These are phyloP conservation scores for Fragaria iinumae DNA, from an alignment of 306 rosid genomes.

Conservation along the genomic window DNA sequence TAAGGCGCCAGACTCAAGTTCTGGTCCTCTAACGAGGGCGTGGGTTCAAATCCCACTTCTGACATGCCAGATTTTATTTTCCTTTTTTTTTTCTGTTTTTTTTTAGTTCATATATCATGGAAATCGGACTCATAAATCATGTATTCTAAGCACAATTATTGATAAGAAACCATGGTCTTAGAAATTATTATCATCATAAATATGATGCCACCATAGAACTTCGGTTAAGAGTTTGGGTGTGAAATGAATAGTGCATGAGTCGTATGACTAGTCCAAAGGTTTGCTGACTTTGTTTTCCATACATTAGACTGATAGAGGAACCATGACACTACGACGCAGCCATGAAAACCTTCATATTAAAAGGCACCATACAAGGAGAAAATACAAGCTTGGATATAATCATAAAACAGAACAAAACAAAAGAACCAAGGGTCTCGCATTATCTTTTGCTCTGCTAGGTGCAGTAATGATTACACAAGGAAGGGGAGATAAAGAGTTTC, in stretches of 20 bases:
- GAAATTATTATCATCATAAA: too few species aligned
- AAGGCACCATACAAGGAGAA: neutral
- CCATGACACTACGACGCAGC: neutral
- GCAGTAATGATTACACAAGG: neutral
- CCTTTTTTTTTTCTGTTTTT: too few species aligned
- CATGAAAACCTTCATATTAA: neutral
- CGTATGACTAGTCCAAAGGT: neutral
- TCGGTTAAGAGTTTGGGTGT: too few species aligned
- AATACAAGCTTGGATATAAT: neutral
- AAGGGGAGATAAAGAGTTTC: neutral
- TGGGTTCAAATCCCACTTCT: constrained; percentile 44
- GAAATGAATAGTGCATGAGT: too few species aligned
- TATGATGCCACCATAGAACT: too few species aligned
- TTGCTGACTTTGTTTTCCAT: neutral
- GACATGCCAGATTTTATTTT: neutral
- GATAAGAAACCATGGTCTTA: too few species aligned
- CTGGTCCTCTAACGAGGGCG: constrained; percentile 39
- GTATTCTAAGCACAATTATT: too few species aligned
- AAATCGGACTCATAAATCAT: too few species aligned
- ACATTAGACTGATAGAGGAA: too few species aligned
- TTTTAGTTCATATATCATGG: neutral
- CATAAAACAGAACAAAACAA: neutral
- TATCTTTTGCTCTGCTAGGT: neutral
- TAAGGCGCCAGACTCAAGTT: constrained; percentile 42
- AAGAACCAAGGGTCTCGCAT: too few species aligned